A percentile compares a stretch with the other conserved stretches of the same genome.
Evolutionary conservation across 2,329 filamentous ascomycete species (phyloP).

Genomic region (Metarhizium humberi): DNA sequence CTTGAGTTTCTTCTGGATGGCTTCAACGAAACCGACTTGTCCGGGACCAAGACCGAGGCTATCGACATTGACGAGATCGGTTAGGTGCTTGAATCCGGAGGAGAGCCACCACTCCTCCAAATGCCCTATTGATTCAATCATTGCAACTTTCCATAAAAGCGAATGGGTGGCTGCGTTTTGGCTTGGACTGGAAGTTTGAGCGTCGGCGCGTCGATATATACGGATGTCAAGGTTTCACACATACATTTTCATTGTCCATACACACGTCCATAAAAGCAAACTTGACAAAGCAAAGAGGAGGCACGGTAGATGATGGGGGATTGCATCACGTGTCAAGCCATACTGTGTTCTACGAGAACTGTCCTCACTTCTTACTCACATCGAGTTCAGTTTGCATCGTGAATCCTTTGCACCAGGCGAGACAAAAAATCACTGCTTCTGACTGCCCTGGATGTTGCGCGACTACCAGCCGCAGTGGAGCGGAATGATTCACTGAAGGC

Average conservation of each 20-base stretch:
- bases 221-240: background rate
- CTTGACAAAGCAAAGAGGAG: background rate
- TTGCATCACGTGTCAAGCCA: background rate
- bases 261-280: background rate
- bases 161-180: background rate
- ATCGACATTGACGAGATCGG: conserved; percentile 14
- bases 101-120: conserved; percentile 26
- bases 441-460: background rate
- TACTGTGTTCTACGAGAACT: background rate
- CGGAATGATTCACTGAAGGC: background rate
- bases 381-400: background rate
- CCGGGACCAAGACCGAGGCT: conserved; percentile 9
- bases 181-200: background rate
- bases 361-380: conserved; percentile 1
- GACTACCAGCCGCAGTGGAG: background rate
- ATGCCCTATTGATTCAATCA: conserved; percentile 19
- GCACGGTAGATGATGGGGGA: background rate
- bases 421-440: background rate
- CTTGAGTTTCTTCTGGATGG: conserved; percentile 19
- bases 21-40: conserved; percentile 24
- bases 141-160: conserved; percentile 6
- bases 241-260: background rate
- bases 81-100: conserved; percentile 15
- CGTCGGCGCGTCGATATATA: background rate
- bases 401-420: background rate